A percentile compares a stretch with the other conserved stretches of the same genome.
Conservation (phyloP, 768 basidiomycete species). For the Pleurotus giganteus region DNA sequence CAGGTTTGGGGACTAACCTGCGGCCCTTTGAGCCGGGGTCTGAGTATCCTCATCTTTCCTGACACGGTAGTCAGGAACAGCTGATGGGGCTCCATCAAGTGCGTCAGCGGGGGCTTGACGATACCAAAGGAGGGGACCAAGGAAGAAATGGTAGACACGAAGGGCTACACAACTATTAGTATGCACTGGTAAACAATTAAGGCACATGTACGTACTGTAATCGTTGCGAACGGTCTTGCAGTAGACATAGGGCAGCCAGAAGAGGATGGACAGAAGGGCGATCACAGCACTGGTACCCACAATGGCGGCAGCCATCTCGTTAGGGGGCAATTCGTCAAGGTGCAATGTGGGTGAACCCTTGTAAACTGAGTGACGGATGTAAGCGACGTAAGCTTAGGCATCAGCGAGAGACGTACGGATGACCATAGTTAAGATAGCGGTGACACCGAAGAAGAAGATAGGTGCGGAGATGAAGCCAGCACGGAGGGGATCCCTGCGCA, state of each 20-base stretch:
- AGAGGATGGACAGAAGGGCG: slow-evolving; percentile 20
- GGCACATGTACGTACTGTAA: slow-evolving; percentile 16
- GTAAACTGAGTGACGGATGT: slow-evolving; percentile 13
- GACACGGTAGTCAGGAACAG: slow-evolving; percentile 26
- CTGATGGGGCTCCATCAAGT: slow-evolving; percentile 5
- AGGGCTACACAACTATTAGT: slow-evolving; percentile 15
- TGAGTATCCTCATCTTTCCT: slow-evolving; percentile 13
- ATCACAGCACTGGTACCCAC: slow-evolving; percentile 20
- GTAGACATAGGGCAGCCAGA: slow-evolving; percentile 28
- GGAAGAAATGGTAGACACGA: slow-evolving; percentile 28
- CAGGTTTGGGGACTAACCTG: no score
- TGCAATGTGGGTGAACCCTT: slow-evolving; percentile 24
- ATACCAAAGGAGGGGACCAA: slow-evolving; percentile 25
- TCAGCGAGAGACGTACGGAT: slow-evolving; percentile 15
- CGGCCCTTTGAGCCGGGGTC: background rate
- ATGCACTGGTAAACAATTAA: background rate
- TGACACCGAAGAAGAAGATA: slow-evolving; percentile 25
- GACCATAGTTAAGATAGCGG: slow-evolving; percentile 23
- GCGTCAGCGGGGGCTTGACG: slow-evolving; percentile 22
- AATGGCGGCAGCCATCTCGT: slow-evolving; percentile 20
- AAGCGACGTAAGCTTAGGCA: background rate
- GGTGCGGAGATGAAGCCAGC: slow-evolving; percentile 23
- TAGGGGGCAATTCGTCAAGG: slow-evolving; percentile 15
- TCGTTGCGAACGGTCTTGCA: slow-evolving; percentile 24
- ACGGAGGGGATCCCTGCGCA: slow-evolving; percentile 19